Evolutionary conservation across 768 basidiomycete genomes (phyloP), one percentile per base, ranked within the genome.

Genomic region (Leccinum truebloodii): DNA sequence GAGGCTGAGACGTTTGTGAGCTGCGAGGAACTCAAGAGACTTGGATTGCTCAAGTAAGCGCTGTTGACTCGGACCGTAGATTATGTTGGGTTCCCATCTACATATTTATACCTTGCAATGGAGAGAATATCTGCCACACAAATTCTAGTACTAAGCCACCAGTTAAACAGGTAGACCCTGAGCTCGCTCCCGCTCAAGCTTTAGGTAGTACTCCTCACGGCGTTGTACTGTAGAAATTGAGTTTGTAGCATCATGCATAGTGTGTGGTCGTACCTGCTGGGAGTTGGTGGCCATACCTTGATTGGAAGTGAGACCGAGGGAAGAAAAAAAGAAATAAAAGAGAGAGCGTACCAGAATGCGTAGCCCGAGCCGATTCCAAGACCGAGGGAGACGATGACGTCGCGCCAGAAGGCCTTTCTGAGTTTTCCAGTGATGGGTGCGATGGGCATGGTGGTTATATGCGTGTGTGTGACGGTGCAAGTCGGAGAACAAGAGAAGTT

Each of bases 391-490:
- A 84, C 80, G 52, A 85, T 80, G 63, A 96, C 67, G 73, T 97
- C 95, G 63, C 93, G 85, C 86, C 92, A 92, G 77, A 95, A 86
- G 69, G 87, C 82, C 79, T 95, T 96, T 80, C 94, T 90, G 79
- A 95, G 90, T 79, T 86, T 94, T 74, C 94, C 94, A 55, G 90
- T 90, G 76, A 96, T 94, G 67, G 94, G 94, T 63, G 92, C 88
- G 73, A 96, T 89, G 71, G 91, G 75, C 91, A 94, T 94, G 34
- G 12, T 94, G 34, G 12, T 4, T 34, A 13, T 34, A 34, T 34
- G 34, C 34, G 34, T 61, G 66, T 74, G 54, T 46, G n/a, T 58
- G 69, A 67, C 68, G 71, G 72, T 72, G 54, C 57, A 62, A 68
- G 66, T 65, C 74, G 71, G 73, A 67, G 62, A 20, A 39, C 48